A percentile compares a stretch with the other conserved stretches of the same genome.
Conservation (phyloP, 169 alveolate genomes). For the Plasmodium vivax region DNA sequence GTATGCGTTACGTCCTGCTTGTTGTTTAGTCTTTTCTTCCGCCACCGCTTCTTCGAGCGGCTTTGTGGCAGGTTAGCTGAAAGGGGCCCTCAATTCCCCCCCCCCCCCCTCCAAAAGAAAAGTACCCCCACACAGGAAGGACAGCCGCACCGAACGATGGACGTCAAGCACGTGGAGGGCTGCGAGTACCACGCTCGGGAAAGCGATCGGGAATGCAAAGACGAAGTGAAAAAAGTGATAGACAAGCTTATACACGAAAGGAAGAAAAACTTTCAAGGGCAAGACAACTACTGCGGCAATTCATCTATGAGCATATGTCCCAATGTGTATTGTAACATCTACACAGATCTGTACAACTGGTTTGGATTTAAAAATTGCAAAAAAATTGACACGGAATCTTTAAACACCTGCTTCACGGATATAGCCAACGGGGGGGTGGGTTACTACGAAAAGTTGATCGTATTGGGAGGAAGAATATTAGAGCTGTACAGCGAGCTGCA, state of each 20-base stretch:
- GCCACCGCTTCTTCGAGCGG: background rate
- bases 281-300: constrained; percentile 38
- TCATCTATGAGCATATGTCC: constrained; percentile 39
- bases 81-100: background rate
- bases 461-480: constrained; percentile 47
- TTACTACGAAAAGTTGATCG: constrained; percentile 44
- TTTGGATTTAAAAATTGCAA: constrained; percentile 65
- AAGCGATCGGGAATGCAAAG: constrained; percentile 2
- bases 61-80: background rate
- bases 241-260: constrained; percentile 43
- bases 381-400: constrained; percentile 44
- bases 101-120: background rate
- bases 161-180: constrained; percentile 42
- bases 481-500: constrained; percentile 64
- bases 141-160: background rate
- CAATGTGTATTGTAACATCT: constrained; percentile 45
- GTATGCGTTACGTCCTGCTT: background rate
- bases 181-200: constrained; percentile 40
- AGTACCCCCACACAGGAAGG: background rate
- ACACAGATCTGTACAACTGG: constrained; percentile 61
- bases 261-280: constrained; percentile 39
- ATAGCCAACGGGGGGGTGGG: constrained; percentile 69
- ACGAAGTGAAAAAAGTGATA: constrained; percentile 35
- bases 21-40: background rate
- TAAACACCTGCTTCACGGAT: constrained; percentile 63